These are phyloP conservation scores for Ochetophila trinervis DNA, from an alignment of 306 rosid genomes.

Conservation along the genomic window DNA sequence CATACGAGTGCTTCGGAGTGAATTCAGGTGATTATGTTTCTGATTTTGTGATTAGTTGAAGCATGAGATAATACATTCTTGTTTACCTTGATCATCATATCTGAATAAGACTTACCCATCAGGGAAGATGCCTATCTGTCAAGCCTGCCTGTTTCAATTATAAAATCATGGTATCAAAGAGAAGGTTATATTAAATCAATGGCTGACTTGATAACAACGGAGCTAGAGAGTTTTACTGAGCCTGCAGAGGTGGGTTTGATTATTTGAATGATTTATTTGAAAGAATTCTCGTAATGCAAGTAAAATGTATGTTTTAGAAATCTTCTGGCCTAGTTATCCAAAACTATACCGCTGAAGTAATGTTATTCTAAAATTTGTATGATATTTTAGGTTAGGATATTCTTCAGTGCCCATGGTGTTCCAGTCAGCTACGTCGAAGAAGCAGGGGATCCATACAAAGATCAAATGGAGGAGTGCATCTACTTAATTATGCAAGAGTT, in stretches of 20 bases:
- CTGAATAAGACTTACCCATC: slow-evolving; percentile 37
- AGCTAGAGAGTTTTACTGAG: slow-evolving; percentile 56
- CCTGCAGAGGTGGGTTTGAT: slow-evolving; percentile 65
- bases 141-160: slow-evolving; percentile 79
- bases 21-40: slow-evolving; percentile 56
- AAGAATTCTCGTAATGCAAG: neutral
- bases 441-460: slow-evolving; percentile 97
- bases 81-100: slow-evolving; percentile 10
- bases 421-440: slow-evolving; percentile 91
- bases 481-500: slow-evolving; percentile 87
- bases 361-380: slow-evolving; percentile 7
- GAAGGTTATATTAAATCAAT: slow-evolving; percentile 86
- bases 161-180: slow-evolving; percentile 93
- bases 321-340: slow-evolving; percentile 2
- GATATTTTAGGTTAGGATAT: slow-evolving; percentile 64
- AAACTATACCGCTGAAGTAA: slow-evolving; percentile 12
- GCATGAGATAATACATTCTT: slow-evolving; percentile 17
- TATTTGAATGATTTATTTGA: neutral
- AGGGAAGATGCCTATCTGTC: slow-evolving; percentile 82
- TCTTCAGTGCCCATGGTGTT: slow-evolving; percentile 99
- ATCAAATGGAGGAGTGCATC: slow-evolving; percentile 97
- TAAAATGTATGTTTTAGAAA: neutral
- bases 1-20: slow-evolving; percentile 69
- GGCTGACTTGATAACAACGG: slow-evolving; percentile 88
- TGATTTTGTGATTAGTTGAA: slow-evolving; percentile 12